Evolutionary conservation across 768 basidiomycete species (phyloP), one percentile per base, ranked within the genome.

Genomic region (Termitomyces sp.): DNA sequence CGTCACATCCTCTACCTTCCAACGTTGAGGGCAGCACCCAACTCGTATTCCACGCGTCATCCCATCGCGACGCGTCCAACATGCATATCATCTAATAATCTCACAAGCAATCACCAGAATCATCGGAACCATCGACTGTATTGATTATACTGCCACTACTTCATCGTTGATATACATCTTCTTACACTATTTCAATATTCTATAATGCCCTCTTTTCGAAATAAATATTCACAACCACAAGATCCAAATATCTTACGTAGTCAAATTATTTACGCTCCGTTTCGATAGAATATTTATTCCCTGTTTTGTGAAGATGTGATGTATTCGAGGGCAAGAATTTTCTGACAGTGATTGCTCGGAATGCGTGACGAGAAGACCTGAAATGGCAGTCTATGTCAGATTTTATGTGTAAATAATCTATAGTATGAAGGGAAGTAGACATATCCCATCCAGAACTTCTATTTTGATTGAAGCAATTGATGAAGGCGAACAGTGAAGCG

Each of bases 121-220:
- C 24, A 26, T 3, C 22, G 35, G 26, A 43, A 5, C 11, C n/a
- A 32, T 33, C 11, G 22, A 43, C 51, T 71, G 66, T 70, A 70
- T 68, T 66, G 55, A 64, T 46, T 59, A 61, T 24, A n/a, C 58
- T 46, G 47, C 55, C 53, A 35, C 28, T 43, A n/a, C 38, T 38
- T 22, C 26, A 8, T 24, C 20, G 14, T 57, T 38, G n/a, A 40
- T 16, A 10, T 20, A 45, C 28, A 30, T 32, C 20, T 55, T 20
- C 24, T 30, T 58, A 57, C 18, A 58, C 57, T 57, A 52, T 20
- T 28, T 30, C 24, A 5, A 30, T 28, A 44, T 46, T 9, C 9
- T 41, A 41, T 48, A 60, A 54, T 60, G 32, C 3, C 49, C 28
- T 43, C 30, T 26, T 49, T 14, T 36, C 28, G 6, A 2, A 38